Conservation (phyloP, 352 stramenopile genomes). For the Phytophthora tentaculata region DNA sequence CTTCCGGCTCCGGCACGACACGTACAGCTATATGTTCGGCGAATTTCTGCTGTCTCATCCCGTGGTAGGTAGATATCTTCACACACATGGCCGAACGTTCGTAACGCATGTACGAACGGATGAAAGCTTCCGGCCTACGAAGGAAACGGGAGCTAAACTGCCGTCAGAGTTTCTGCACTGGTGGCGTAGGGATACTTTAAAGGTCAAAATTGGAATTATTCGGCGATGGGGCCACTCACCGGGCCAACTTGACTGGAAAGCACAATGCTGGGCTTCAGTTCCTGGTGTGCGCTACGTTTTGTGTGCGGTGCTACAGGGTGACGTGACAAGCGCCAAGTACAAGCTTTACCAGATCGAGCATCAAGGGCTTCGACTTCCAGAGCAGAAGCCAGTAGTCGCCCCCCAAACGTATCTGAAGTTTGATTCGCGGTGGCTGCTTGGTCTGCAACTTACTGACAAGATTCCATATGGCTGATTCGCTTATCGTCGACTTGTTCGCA, state of each 20-base stretch:
- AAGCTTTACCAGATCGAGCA: background rate
- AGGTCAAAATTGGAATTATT: background rate
- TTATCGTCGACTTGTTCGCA: background rate
- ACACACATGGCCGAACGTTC: background rate
- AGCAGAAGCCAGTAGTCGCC: background rate
- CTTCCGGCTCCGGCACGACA: background rate
- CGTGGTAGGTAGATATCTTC: background rate
- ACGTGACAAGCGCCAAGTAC: background rate
- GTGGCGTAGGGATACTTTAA: background rate
- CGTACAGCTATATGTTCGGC: too few relatives aligned
- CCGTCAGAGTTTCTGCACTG: background rate
- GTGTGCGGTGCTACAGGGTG: background rate
- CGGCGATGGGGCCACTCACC: background rate
- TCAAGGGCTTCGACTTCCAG: background rate
- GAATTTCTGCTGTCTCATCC: too few relatives aligned
- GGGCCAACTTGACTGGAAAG: background rate
- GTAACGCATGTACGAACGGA: background rate
- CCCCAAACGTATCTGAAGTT: background rate
- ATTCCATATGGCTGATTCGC: background rate
- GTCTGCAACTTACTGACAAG: background rate
- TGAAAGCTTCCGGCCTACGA: background rate
- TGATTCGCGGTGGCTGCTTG: background rate
- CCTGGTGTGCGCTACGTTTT: conserved; percentile 1
- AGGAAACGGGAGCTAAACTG: background rate
- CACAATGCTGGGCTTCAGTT: too few relatives aligned